Evolutionary conservation across 2,329 filamentous ascomycete genomes (phyloP).

Genomic region (Zymoseptoria pseudotritici): DNA sequence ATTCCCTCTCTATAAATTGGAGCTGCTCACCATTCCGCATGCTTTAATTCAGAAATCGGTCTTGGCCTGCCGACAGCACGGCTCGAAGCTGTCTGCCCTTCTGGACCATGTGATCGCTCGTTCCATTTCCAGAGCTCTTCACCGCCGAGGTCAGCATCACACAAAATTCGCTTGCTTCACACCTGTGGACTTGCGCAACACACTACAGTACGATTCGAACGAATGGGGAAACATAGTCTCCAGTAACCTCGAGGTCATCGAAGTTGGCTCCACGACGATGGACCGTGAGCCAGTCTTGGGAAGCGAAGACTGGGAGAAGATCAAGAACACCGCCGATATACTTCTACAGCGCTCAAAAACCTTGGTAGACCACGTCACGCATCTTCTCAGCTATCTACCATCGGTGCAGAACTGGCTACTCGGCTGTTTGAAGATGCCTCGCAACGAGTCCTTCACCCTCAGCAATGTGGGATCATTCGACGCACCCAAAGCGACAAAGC

Average conservation of each 20-base stretch:
- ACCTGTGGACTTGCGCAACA: constrained; percentile 37
- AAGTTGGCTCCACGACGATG: background rate
- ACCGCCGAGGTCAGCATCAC: constrained; percentile 6
- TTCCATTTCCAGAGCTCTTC: constrained; percentile 30
- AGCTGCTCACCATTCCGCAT: constrained; percentile 19
- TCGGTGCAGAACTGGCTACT: constrained; percentile 35
- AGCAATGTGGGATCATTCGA: constrained; percentile 40
- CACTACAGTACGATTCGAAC: constrained; percentile 25
- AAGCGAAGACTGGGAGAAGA: constrained; percentile 29
- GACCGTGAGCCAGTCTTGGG: background rate
- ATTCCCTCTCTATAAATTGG: background rate
- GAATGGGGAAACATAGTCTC: constrained; percentile 33
- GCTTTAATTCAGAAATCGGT: constrained; percentile 25
- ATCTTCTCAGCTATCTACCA: constrained; percentile 36
- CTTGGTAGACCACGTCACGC: constrained; percentile 36
- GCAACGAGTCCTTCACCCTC: constrained; percentile 39
- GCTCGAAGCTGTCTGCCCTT: constrained; percentile 37
- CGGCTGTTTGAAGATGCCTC: constrained; percentile 31
- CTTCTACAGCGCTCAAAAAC: constrained; percentile 30
- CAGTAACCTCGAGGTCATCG: constrained; percentile 10
- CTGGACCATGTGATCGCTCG: constrained; percentile 35
- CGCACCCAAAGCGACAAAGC: background rate
- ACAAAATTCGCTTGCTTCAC: constrained; percentile 34
- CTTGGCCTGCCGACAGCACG: constrained; percentile 26
- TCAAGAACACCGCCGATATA: constrained; percentile 25